Percentiles rank a stretch among this genome's conserved stretches.
These are phyloP conservation scores for Cryphonectria radicalis DNA, from an alignment of 2,329 filamentous ascomycete genomes.

Conservation along the genomic window DNA sequence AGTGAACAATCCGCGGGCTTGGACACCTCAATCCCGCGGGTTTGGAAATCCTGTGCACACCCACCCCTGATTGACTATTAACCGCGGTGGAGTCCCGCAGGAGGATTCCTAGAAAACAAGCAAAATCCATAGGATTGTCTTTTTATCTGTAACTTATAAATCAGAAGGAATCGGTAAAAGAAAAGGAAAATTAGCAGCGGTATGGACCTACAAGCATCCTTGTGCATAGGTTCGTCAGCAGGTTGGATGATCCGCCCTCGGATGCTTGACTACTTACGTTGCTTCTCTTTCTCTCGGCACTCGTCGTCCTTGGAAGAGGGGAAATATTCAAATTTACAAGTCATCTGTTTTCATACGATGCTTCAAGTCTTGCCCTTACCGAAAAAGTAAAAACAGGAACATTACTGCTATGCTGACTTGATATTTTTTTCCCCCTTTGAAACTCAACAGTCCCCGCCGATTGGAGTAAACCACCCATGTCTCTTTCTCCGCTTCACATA, in stretches of 20 bases:
- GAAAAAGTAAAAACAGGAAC: too few species aligned
- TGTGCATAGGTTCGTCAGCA: background rate
- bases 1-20: slow-evolving; percentile 1
- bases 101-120: background rate
- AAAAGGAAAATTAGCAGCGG: background rate
- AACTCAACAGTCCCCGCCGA: background rate
- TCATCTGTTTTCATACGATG: too few species aligned
- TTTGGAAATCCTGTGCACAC: background rate
- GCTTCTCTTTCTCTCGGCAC: too few species aligned
- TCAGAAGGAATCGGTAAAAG: background rate
- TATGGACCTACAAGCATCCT: background rate
- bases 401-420: background rate
- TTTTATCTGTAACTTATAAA: background rate
- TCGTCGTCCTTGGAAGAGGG: too few species aligned
- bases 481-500: background rate
- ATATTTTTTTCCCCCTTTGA: too few species aligned
- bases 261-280: background rate
- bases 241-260: background rate
- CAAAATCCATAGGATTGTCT: background rate
- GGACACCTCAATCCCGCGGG: slow-evolving; percentile 1
- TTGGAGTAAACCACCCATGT: background rate
- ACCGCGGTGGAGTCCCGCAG: background rate
- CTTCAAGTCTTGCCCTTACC: too few species aligned
- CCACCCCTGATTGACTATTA: too few species aligned
- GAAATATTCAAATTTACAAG: too few species aligned